Percentiles rank a stretch among this genome's conserved stretches.
Conservation (phyloP, 257 asterid species). For the Sherardia arvensis region DNA sequence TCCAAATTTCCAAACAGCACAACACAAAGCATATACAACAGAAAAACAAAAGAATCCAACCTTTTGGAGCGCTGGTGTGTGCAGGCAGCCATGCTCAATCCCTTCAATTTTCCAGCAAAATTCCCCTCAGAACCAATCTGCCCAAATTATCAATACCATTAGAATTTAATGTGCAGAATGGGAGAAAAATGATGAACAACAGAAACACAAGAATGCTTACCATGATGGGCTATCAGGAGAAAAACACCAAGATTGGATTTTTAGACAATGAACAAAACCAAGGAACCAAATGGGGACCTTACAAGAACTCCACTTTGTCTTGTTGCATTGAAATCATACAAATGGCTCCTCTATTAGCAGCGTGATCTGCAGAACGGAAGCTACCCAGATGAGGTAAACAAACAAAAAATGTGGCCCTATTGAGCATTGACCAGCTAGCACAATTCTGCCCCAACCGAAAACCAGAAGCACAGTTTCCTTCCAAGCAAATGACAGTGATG, state of each 20-base stretch:
- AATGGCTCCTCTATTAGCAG: background rate
- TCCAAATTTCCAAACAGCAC: slow-evolving; percentile 7
- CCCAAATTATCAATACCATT: slow-evolving; percentile 28
- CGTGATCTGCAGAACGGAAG: slow-evolving; percentile 12
- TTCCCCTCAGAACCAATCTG: slow-evolving; percentile 65
- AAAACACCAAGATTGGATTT: slow-evolving; percentile 36
- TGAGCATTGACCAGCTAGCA: slow-evolving; percentile 34
- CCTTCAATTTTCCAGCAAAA: slow-evolving; percentile 37
- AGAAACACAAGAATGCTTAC: slow-evolving; percentile 19
- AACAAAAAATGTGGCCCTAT: slow-evolving; percentile 28
- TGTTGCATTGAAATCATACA: slow-evolving; percentile 17
- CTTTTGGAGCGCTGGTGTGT: slow-evolving; percentile 70
- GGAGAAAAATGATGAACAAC: slow-evolving; percentile 5
- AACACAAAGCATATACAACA: background rate
- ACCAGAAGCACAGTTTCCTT: slow-evolving; percentile 33
- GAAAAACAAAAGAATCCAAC: slow-evolving; percentile 26
- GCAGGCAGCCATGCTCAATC: slow-evolving; percentile 18
- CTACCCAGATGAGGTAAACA: slow-evolving; percentile 17
- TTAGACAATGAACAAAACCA: slow-evolving; percentile 20
- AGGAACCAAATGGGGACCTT: slow-evolving; percentile 27
- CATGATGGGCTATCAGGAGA: slow-evolving; percentile 27
- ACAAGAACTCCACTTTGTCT: slow-evolving; percentile 23
- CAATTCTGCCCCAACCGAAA: slow-evolving; percentile 10
- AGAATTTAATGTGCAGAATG: background rate
- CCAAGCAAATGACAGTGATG: slow-evolving; percentile 31